Base-by-base conservation (phyloP, 371 early-diverging fungal genomes). In the Funneliformis caledonium region DNA sequence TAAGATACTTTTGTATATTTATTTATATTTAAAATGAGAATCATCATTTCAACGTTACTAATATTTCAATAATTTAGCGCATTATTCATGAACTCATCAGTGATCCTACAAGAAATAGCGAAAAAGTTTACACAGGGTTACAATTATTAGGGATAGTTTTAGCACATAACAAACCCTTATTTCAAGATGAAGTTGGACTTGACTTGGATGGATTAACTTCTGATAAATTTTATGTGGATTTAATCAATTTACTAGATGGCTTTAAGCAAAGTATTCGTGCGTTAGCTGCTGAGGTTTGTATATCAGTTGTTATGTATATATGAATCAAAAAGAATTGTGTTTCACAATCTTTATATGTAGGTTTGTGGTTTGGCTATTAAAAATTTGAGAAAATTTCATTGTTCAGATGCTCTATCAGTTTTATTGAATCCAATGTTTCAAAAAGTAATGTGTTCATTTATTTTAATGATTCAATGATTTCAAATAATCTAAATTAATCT, bases 121-220 rank as follows among this genome's bases (percentile, higher is more conserved):
- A 65, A 11, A 26, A 65, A 65, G 45, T 70, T 45, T 19, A 43
- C 12, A 22, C 70, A 0, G 70, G 70, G 8, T 70, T 70, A 47
- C 70, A 70, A 22, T 45, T 70, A 45, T 19, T 47, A 43, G 70
- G 70, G 26, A 47, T 70, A 4, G 70, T 45, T 10, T 47, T 70
- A 45, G 45, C 70, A 1, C 70, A 70, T 70, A 47, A 70, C 12
- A 70, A 70, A 12, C 45, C 70, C 0, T 45, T 45, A n/a, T 70
- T 70, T 70, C 42, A 70, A 22, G 22, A 70, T n/a, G 70, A 70
- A 6, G 70, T 70, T 70, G 70, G 70, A 1, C 19, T 70, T 70
- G 70, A 70, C 5, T 70, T 70, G 12, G 70, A 47, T 1, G 42
- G 43, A 0, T 47, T 70, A 26, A 70, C 70, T 0, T n/a, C 42